Evolutionary conservation across 2,329 filamentous ascomycete genomes (phyloP).

Genomic region (Diatrype stigma): DNA sequence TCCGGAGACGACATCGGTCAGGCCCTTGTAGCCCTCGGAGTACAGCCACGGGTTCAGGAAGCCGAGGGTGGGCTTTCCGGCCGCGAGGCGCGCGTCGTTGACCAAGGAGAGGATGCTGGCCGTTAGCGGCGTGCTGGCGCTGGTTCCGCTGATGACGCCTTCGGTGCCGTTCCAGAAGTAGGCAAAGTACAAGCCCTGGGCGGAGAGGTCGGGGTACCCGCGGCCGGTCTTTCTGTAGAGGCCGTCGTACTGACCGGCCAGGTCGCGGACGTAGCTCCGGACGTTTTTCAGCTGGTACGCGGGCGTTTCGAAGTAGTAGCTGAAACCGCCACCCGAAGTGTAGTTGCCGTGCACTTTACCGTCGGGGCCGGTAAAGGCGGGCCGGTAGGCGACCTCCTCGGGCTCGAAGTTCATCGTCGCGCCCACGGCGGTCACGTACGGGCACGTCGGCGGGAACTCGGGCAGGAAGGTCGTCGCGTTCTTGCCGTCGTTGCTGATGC

Average conservation of each 20-base stretch:
- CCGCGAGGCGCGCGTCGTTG: constrained; percentile 55
- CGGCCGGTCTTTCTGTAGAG: constrained; percentile 41
- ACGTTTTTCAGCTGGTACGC: constrained; percentile 37
- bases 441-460: constrained; percentile 46
- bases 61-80: constrained; percentile 39
- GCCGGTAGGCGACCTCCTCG: constrained; percentile 33
- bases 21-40: constrained; percentile 24
- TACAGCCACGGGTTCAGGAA: constrained; percentile 44
- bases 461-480: constrained; percentile 51
- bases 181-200: constrained; percentile 26
- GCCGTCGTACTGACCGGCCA: constrained; percentile 39
- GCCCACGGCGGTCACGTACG: constrained; percentile 30
- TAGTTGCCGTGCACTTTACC: constrained; percentile 16
- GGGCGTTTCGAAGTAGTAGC: constrained; percentile 39
- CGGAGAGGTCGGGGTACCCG: constrained; percentile 41
- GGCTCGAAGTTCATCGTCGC: constrained; percentile 29
- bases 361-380: constrained; percentile 20
- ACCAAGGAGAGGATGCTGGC: constrained; percentile 55
- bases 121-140: constrained; percentile 52
- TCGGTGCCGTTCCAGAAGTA: constrained; percentile 31
- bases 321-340: constrained; percentile 39
- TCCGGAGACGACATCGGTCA: constrained; percentile 37
- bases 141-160: constrained; percentile 43
- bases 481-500: constrained; percentile 52
- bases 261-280: constrained; percentile 31